Base-by-base conservation (phyloP, 352 stramenopile genomes). In the Globisporangium paddicum region DNA sequence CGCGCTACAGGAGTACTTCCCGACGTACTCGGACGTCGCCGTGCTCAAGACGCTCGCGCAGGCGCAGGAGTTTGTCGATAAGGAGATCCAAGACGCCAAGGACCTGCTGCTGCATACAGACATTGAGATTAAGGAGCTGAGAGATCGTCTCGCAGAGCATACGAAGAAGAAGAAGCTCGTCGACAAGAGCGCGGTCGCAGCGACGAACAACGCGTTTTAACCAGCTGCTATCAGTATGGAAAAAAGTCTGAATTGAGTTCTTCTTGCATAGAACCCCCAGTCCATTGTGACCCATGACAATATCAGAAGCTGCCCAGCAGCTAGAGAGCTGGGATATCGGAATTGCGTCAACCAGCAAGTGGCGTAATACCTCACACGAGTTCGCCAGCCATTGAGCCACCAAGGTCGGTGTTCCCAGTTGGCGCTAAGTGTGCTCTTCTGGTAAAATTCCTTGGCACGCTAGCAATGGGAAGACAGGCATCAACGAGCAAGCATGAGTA, bases 1-100 rank as follows among this genome's bases (percentile, higher is more conserved):
- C 25, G 60, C 76, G 5, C 79, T 97, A 58, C 77, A 93, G 46
- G 87, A 97, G 51, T 74, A 94, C 55, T 87, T 97, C 49, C 73
- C 83, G 0, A 75, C 64, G 4, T 98, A 97, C 64, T 93, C 81
- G 21, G 95, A 98, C 66, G 69, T 94, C 48, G 75, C 84, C 6
- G 78, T 97, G 52, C 76, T 97, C 3, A 83, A 97, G 63, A 79
- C 70, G 2, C 71, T 98, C 53, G 55, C 90, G 0, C 72, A 81
- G 28, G 93, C 92, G 2, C 77, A 97, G 62, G 77, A 79, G 19
- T 96, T 92, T 46, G 69, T 95, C n/a, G 77, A 71, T 13, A 71
- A 87, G 21, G 83, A 92, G 53, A 65, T 92, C 23, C 71, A 86
- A 9, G 75, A 89, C 18, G 75, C 82, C 23, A 94, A 94, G 51